Evolutionary conservation across 306 rosid species (phyloP).

Genomic region (Fagus sylvatica): DNA sequence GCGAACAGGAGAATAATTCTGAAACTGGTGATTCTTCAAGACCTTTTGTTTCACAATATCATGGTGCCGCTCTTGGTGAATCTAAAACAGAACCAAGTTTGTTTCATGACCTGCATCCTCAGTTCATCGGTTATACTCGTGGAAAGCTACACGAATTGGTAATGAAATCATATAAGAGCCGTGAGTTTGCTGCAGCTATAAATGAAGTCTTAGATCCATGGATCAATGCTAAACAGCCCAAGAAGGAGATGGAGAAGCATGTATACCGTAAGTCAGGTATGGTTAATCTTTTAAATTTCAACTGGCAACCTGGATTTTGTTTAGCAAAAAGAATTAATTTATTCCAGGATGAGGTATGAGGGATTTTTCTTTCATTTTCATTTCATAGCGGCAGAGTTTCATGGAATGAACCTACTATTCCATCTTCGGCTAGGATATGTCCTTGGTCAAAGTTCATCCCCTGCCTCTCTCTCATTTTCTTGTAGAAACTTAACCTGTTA

Average conservation of each 20-base stretch:
- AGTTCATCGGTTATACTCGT: slow-evolving; percentile 83
- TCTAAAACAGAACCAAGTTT: slow-evolving; percentile 24
- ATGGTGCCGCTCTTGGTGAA: slow-evolving; percentile 30
- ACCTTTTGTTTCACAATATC: slow-evolving; percentile 35
- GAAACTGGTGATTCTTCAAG: slow-evolving; percentile 43
- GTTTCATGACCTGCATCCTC: slow-evolving; percentile 69
- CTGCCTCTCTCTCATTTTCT: neutral
- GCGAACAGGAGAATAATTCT: slow-evolving; percentile 42
- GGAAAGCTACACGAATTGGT: slow-evolving; percentile 94
- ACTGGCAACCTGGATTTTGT: neutral
- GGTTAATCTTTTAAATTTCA: slow-evolving; percentile 8
- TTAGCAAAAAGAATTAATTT: neutral
- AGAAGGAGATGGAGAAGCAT: slow-evolving; percentile 85
- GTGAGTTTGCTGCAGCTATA: slow-evolving; percentile 94
- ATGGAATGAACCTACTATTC: neutral
- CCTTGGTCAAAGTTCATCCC: neutral
- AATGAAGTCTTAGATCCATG: slow-evolving; percentile 97
- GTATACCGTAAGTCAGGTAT: slow-evolving; percentile 86
- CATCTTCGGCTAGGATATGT: neutral
- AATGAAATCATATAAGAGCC: slow-evolving; percentile 89
- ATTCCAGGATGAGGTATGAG: neutral
- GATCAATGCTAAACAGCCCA: slow-evolving; percentile 93
- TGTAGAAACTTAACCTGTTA: neutral
- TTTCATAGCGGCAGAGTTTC: neutral
- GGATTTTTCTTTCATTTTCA: neutral